Evolutionary conservation across 75 land plant species (phyloP).

Genomic region (Picea glauca): DNA sequence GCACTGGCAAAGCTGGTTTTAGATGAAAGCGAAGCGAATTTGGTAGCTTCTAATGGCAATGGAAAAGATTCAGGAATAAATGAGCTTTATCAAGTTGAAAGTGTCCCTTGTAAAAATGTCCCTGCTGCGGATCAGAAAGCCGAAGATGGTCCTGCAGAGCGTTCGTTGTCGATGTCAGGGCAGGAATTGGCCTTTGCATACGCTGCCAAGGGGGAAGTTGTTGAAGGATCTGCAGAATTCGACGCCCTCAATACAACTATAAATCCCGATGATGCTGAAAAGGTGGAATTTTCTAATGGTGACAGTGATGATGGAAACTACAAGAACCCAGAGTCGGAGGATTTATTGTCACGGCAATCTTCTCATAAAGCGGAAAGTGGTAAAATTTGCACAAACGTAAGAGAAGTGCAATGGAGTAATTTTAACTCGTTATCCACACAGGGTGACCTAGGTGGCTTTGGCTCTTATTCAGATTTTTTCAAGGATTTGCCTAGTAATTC

Average conservation of each 20-base stretch:
- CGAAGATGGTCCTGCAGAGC: slow-evolving; percentile 1
- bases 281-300: not conserved
- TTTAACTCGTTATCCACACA: slow-evolving; percentile 30
- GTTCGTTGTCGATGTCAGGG: too few relatives aligned
- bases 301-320: not conserved
- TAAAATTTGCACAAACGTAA: slow-evolving; percentile 21
- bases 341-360: not conserved
- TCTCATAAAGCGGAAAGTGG: not conserved
- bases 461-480: slow-evolving; percentile 73
- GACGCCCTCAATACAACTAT: not conserved
- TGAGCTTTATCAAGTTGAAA: not conserved
- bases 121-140: not conserved
- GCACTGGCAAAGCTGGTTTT: slow-evolving; percentile 8
- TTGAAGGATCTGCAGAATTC: slow-evolving; percentile 4
- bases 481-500: slow-evolving; percentile 21
- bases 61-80: not conserved
- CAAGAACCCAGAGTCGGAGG: not conserved
- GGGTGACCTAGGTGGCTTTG: slow-evolving; percentile 35
- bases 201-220: not conserved
- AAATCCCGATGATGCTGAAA: not conserved
- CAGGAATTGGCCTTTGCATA: not conserved
- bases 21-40: not conserved
- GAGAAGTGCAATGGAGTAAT: slow-evolving; percentile 74
- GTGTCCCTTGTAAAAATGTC: not conserved
- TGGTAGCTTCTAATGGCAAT: not conserved